Percentiles rank a stretch among this genome's conserved stretches.
phyloP scores from a whole-genome alignment of 1,284 basidiomycete genomes.

The Lignosus rhinocerotis region DNA sequence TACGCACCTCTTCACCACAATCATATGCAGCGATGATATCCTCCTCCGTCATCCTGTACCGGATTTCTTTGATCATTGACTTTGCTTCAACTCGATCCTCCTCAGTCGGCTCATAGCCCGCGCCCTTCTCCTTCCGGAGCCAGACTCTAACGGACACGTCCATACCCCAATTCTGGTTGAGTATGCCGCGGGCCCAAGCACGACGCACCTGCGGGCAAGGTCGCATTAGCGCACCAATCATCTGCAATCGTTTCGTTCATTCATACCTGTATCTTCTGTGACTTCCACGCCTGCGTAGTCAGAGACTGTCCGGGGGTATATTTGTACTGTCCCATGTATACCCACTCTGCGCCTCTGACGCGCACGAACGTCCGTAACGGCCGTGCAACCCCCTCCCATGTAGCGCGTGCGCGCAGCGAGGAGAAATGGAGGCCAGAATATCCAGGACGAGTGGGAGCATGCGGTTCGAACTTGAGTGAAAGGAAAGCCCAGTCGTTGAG shows the following conservation, averaged over 20 bases:
- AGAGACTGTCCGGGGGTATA: neutral
- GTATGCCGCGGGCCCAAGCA: neutral
- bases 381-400: neutral
- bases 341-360: neutral
- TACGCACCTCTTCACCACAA: conserved; percentile 4
- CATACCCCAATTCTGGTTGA: conserved; percentile 1
- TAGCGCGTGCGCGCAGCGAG: neutral
- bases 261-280: neutral
- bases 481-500: conserved; percentile 9
- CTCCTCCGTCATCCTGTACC: neutral
- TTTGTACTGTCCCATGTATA: conserved; percentile 10
- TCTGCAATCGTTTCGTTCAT: too few species aligned
- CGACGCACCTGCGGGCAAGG: neutral
- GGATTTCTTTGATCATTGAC: neutral
- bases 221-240: too few species aligned
- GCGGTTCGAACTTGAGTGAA: conserved; percentile 4
- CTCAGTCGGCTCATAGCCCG: neutral
- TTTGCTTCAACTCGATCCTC: neutral
- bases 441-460: conserved; percentile 7
- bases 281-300: neutral
- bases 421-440: conserved; percentile 2
- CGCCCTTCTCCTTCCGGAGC: neutral
- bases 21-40: conserved; percentile 3
- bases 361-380: conserved; percentile 1
- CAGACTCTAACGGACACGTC: neutral